Base-by-base conservation (phyloP, 1,284 basidiomycete species). In the Ustilago esculenta region DNA sequence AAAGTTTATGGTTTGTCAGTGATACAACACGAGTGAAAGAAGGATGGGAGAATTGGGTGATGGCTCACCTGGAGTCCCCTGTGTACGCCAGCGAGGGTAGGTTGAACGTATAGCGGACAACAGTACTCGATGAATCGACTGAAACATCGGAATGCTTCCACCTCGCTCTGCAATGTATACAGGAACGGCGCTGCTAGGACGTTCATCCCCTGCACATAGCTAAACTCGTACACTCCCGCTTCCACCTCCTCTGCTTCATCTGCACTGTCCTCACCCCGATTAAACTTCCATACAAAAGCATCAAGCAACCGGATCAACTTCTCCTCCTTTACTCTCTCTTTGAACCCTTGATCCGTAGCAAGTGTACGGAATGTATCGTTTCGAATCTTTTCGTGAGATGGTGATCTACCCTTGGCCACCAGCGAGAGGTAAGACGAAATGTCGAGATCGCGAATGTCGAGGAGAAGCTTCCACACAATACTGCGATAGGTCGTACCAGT, bases 181-280 rank as follows among this genome's bases (percentile, higher is more conserved):
- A 98, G 86, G 82, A 98, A 98, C 0, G 95, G 95, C 0, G 95
- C 95, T 15, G 94, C 92, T 27, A 98, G 87, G 33, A 98, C 95
- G 82, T 98, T 98, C 94, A 98, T 97, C 30, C 94, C 94, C 83
- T 96, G 94, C 10, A 97, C 93, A 77, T 97, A 97, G 33, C 90
- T 92, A 82, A 96, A 94, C 8, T 89, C 90, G 40, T 73, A 71
- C n/a, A 63, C 53, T 17, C 34, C 56, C n/a, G 27, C 44, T 8
- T 27, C 51, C 7, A 27, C 52, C 8, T 3, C 51, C 17, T 90
- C 54, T 2, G 23, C 48, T 24, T 25, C 89, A 81, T 89, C 88
- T 69, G 87, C 85, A 77, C 91, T 45, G 2, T 50, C 61, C 1
- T 65, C 55, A 1, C 12, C 27, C 1, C 36, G 29, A 71, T 91